Base-by-base conservation (phyloP, 345 rosid species). In the Bruguiera gymnorhiza region DNA sequence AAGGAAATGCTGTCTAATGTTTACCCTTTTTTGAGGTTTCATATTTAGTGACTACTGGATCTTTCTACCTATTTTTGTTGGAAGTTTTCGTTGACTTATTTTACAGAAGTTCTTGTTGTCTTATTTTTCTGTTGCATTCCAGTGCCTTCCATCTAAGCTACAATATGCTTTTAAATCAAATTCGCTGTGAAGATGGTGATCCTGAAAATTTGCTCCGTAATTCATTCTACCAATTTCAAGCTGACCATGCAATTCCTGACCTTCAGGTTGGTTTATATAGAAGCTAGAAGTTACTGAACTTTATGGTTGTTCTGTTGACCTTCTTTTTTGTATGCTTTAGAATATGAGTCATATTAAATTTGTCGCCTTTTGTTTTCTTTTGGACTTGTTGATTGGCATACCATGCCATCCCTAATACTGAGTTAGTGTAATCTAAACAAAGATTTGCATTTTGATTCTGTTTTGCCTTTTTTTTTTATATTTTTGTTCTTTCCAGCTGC, bases 61-160 rank as follows among this genome's bases (percentile, higher is more conserved):
- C 18, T 43, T 43, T 43, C 50, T 43, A 13, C 16, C 50, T 5
- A 13, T 43, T 43, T 13, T 43, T 43, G 50, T 13, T 11, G 50
- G 19, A 50, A 52, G 11, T 9, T 48, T 21, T 66, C 56, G 27
- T 27, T 56, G 32, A 6, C 54, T 60, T 39, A 10, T 20, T 31
- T 31, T 31, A 31, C 5, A 5, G 37, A 70, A 60, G 23, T 71
- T 52, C 51, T n/a, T 29, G 30, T 74, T 59, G 60, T 75, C 68
- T 60, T 62, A 31, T 50, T 73, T 72, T 83, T 78, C 56, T 52
- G 21, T 70, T 76, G 32, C 60, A 46, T 62, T 67, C 68, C 88
- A 95, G 99, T 81, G 97, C 97, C 61, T 95, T 95, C 81, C 99
- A 95, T 86, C 81, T 95, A 71, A 95, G 92, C 84, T 92, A 95